Conservation (phyloP, 2,329 filamentous ascomycete species). For the Alternaria tenuissima region DNA sequence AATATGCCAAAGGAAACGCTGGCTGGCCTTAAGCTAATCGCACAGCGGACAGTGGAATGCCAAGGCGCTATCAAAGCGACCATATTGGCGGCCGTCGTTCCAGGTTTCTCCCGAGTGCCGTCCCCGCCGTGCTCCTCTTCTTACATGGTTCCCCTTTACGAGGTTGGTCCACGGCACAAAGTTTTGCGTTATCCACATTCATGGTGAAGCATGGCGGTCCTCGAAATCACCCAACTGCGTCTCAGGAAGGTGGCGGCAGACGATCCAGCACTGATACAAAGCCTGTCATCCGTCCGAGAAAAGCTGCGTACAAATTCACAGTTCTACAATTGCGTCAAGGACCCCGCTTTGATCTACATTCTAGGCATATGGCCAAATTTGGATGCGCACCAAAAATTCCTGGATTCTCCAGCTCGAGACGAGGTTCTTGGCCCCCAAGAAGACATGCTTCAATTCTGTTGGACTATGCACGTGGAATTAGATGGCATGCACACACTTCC, state of each 20-base stretch:
- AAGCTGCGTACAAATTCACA: constrained; percentile 37
- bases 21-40: constrained; percentile 4
- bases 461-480: constrained; percentile 39
- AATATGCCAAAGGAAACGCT: neutral
- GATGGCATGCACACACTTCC: constrained; percentile 30
- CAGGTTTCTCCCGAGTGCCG: neutral
- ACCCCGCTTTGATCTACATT: constrained; percentile 41
- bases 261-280: constrained; percentile 35
- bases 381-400: constrained; percentile 38
- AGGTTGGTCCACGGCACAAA: constrained; percentile 35
- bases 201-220: constrained; percentile 34
- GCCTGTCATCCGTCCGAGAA: constrained; percentile 39
- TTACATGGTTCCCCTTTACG: constrained; percentile 13
- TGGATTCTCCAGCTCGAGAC: constrained; percentile 36
- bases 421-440: constrained; percentile 43
- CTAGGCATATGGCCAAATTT: constrained; percentile 43
- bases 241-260: constrained; percentile 29
- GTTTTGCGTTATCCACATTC: constrained; percentile 19
- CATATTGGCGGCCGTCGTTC: neutral
- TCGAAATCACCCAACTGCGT: constrained; percentile 41
- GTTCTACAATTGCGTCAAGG: constrained; percentile 43
- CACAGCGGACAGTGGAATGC: neutral
- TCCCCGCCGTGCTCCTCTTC: neutral
- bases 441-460: constrained; percentile 39
- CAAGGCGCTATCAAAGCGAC: constrained; percentile 5